Evolutionary conservation across 2,329 filamentous ascomycete genomes (phyloP), one percentile per base, ranked within the genome.

Genomic region (Neonectria coccinea): DNA sequence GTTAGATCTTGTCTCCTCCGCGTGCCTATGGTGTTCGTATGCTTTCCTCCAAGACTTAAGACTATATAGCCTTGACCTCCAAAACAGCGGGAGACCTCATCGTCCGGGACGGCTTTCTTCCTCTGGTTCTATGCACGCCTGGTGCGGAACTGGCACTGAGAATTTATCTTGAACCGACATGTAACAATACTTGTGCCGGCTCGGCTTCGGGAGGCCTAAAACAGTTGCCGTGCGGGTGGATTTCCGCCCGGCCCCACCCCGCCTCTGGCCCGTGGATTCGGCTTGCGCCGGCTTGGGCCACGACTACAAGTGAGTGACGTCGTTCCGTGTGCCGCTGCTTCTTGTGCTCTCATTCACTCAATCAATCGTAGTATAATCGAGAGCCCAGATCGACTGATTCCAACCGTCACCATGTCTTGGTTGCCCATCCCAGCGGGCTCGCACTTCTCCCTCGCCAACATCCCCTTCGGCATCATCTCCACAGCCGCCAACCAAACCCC

Each of bases 391-490:
- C n/a, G 47, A 18, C 9, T 6, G 7, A 42, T 44, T 36, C 16
- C 10, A 5, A 9, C 2, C 9, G 1, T 64, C 25, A 62, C 16
- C 14, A 73, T 74, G 71, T 77, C 76, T 41, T 78, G 76, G 76
- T 62, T 78, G 6, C 54, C 70, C 9, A 70, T 82, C 18, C 73
- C 77, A n/a, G 72, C 76, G 4, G 77, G 73, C 47, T 79, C 71
- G 31, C 68, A 73, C 59, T 73, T 73, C 52, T 73, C 92, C 9
- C 81, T 95, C 56, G 88, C 90, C 73, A 96, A 96, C 76, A 90
- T 96, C 58, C 92, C 92, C 1, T 95, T 95, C 74, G 92, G 92
- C 73, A 89, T 96, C 81, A 92, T 96, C 75, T 91, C 89, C 31
- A 91, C 90, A 1, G 68, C 83, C 3, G 77, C 82, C 6, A 83